Percentiles rank a stretch among this genome's conserved stretches.
These are phyloP conservation scores for Camellia sinensis DNA, from an alignment of 148 eudicot genomes.

Conservation along the genomic window DNA sequence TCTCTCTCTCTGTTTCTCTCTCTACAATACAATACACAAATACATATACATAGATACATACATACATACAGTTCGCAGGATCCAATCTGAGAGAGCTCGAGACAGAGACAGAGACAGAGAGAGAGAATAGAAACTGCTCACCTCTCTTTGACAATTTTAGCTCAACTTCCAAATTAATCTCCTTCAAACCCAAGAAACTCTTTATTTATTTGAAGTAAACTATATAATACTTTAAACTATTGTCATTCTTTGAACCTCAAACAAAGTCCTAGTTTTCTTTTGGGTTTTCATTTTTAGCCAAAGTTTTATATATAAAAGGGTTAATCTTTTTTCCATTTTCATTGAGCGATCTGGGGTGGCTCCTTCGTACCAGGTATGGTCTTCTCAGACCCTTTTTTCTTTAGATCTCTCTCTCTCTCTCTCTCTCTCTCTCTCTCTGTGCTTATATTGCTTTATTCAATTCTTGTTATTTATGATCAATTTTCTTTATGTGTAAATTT, in stretches of 20 bases:
- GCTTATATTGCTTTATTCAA: background rate
- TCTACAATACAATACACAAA: background rate
- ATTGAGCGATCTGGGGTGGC: background rate
- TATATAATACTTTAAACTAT: background rate
- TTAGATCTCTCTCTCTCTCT: background rate
- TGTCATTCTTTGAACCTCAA: background rate
- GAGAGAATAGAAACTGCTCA: no score
- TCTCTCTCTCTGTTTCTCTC: background rate
- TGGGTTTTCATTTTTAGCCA: background rate
- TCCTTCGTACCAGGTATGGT: background rate
- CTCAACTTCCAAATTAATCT: background rate
- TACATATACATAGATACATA: no score
- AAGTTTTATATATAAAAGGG: background rate
- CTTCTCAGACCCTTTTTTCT: background rate
- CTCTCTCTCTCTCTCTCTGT: background rate
- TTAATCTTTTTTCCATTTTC: background rate
- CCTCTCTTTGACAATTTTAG: background rate
- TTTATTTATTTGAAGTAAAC: background rate
- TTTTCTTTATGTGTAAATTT: background rate
- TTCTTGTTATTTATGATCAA: background rate
- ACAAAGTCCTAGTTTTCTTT: no score
- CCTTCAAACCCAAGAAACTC: background rate
- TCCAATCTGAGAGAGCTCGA: background rate
- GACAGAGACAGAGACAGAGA: background rate
- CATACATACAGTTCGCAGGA: no score